Evolutionary conservation across 2,329 filamentous ascomycete species (phyloP).

Genomic region (Pseudogymnoascus sp.): DNA sequence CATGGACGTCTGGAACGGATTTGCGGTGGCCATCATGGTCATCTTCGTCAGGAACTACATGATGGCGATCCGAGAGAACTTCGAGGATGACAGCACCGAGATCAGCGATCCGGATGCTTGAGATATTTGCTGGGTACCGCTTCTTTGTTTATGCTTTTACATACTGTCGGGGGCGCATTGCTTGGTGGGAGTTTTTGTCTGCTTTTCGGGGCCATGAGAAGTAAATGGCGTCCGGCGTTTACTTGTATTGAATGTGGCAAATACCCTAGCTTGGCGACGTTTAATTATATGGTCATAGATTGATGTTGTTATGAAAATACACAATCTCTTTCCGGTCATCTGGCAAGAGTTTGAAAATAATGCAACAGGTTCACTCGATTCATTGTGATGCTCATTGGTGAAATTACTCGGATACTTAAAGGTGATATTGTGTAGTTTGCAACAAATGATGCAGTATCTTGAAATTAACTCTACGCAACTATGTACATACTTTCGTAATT

Average conservation of each 20-base stretch:
- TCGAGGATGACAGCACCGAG: neutral
- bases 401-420: neutral
- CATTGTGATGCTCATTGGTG: neutral
- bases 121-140: neutral
- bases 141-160: neutral
- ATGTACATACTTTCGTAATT: neutral
- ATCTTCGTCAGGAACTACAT: slow-evolving; percentile 25
- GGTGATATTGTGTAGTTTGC: no score
- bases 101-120: neutral
- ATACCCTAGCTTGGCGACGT: neutral
- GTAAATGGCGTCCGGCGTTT: neutral
- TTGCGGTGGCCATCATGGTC: slow-evolving; percentile 28
- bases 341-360: neutral
- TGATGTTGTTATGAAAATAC: neutral
- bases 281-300: neutral
- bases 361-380: neutral
- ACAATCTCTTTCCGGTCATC: neutral
- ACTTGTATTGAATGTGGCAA: slow-evolving; percentile 8
- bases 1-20: slow-evolving; percentile 30
- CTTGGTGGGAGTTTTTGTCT: neutral
- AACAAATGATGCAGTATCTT: neutral
- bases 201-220: neutral
- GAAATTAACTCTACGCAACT: no score
- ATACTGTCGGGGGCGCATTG: neutral
- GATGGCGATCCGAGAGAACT: neutral